These are phyloP conservation scores for Dysphania ambrosioides DNA, from an alignment of 148 eudicot genomes.

Conservation along the genomic window DNA sequence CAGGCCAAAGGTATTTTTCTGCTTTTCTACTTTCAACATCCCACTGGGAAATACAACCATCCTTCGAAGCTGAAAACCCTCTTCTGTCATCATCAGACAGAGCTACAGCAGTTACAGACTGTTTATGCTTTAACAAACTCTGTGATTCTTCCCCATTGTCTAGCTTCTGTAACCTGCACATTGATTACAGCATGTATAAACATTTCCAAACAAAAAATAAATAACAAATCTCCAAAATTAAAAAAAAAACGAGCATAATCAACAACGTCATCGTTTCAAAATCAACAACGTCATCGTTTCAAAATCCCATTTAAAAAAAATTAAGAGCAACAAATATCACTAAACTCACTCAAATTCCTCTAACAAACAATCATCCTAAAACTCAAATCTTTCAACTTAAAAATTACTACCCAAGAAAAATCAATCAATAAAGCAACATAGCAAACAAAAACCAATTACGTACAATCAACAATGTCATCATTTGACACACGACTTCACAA, in stretches of 20 bases:
- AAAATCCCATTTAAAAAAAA: neutral
- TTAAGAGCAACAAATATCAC: neutral
- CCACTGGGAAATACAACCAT: slow-evolving; percentile 83
- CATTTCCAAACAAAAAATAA: neutral
- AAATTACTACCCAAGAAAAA: neutral
- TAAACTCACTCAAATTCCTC: neutral
- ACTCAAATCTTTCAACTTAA: neutral
- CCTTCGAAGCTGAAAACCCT: slow-evolving; percentile 96
- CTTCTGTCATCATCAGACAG: slow-evolving; percentile 71
- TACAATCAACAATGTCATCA: neutral
- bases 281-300: neutral
- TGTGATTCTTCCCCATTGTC: slow-evolving; percentile 47
- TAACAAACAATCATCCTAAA: neutral
- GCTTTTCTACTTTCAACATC: slow-evolving; percentile 75
- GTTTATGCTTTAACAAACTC: slow-evolving; percentile 65
- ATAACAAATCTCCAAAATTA: neutral
- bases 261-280: too few species aligned
- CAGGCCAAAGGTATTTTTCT: slow-evolving; percentile 83
- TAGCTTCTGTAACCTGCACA: slow-evolving; percentile 64
- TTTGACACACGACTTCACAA: neutral
- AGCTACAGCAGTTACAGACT: slow-evolving; percentile 77
- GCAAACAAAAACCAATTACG: too few species aligned
- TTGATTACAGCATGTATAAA: neutral
- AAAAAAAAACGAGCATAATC: too few species aligned
- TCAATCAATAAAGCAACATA: neutral